Percentiles rank a stretch among this genome's conserved stretches.
phyloP scores from a whole-genome alignment of 2,329 filamentous ascomycete species.

The Zopfia rhizophila region DNA sequence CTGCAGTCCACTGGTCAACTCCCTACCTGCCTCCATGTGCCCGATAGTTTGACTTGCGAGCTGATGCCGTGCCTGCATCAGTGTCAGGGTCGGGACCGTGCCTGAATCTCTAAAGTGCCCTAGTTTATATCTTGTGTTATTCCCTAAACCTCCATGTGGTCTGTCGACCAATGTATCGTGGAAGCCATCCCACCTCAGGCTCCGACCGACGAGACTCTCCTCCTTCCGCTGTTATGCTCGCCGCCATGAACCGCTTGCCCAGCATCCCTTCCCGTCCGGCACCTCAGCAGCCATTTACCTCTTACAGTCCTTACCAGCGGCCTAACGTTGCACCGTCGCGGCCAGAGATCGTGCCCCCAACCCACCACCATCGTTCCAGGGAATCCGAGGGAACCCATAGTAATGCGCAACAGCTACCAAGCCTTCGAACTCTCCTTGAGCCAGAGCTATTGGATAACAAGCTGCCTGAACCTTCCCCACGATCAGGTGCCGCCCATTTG shows the following conservation, averaged over 20 bases:
- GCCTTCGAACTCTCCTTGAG: slow-evolving; percentile 50
- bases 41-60: slow-evolving; percentile 39
- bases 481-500: slow-evolving; percentile 31
- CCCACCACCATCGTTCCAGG: slow-evolving; percentile 37
- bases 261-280: slow-evolving; percentile 83
- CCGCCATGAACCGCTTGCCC: slow-evolving; percentile 82
- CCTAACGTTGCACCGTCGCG: slow-evolving; percentile 38
- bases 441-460: slow-evolving; percentile 49
- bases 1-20: slow-evolving; percentile 39
- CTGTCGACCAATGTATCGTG: slow-evolving; percentile 43
- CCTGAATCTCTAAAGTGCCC: slow-evolving; percentile 38
- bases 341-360: slow-evolving; percentile 35
- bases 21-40: slow-evolving; percentile 42
- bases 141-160: slow-evolving; percentile 45
- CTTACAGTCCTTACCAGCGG: slow-evolving; percentile 41
- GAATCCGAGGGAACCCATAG: slow-evolving; percentile 37
- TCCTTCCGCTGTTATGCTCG: slow-evolving; percentile 53
- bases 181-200: slow-evolving; percentile 41
- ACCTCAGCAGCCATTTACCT: slow-evolving; percentile 35
- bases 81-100: slow-evolving; percentile 35
- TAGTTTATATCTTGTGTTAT: slow-evolving; percentile 41
- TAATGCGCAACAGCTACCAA: slow-evolving; percentile 48
- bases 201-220: slow-evolving; percentile 35
- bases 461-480: slow-evolving; percentile 34
- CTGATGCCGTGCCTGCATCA: slow-evolving; percentile 47